Evolutionary conservation across 306 rosid genomes (phyloP), one percentile per base, ranked within the genome.

Genomic region (Mimosa pudica): DNA sequence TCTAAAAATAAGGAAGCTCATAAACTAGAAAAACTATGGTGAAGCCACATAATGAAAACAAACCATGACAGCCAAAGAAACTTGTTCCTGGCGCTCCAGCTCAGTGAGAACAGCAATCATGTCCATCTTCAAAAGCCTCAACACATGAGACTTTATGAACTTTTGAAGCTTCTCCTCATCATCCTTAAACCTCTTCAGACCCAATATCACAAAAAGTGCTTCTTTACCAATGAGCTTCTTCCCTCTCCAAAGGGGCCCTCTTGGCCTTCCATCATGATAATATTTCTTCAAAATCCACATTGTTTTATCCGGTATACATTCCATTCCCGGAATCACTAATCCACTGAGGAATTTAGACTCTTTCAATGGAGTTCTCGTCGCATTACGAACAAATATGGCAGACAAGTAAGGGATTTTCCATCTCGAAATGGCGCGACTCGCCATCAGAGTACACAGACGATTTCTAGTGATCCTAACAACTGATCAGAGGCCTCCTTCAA

Each of bases 231-330:
- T 86, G 65, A 93, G 81, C 85, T 95, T 95, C 81, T 92, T 92
- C 32, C 97, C 97, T 66, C 92, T 91, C 99, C 98, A 95, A 77
- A 95, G 99, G 18, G 99, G 97, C 0, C 99, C 99, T 78, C 99
- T 88, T 17, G 98, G 98, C 78, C 99, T 86, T 77, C 99, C 98
- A 46, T 95, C 99, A 47, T 91, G 99, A 87, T 89, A 95, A 87
- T 89, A 95, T 35, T 79, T 87, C 82, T 90, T 82, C n/a, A 86
- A 76, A 73, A 51, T 81, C 68, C 48, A 64, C 8, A 71, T 12
- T 79, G 82, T 70, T 65, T 74, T 80, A 67, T 45, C 68, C 5
- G 73, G 81, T 45, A 72, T 70, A 67, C 68, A 24, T 77, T 77
- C 85, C 9, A 74, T 46, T 14, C 20, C 71, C 17, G 83, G 57